phyloP scores from a whole-genome alignment of 306 rosid species.

The Aeschynomene evenia region DNA sequence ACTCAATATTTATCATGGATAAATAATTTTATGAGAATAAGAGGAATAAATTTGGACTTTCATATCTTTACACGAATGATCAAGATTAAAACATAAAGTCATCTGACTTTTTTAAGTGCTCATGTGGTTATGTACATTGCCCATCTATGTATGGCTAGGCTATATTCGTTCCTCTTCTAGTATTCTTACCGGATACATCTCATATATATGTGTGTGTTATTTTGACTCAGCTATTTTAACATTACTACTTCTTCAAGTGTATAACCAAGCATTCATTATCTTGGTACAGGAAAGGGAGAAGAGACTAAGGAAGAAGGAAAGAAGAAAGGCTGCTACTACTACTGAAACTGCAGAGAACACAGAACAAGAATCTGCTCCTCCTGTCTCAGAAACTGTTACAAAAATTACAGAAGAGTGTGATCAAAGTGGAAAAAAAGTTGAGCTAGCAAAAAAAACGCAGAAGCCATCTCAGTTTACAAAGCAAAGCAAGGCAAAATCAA shows the following conservation, averaged over 20 bases:
- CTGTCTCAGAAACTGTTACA: conserved; percentile 37
- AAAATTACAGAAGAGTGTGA: conserved; percentile 41
- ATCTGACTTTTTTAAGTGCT: too few relatives aligned
- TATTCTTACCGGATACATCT: too few relatives aligned
- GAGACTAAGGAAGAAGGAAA: conserved; percentile 70
- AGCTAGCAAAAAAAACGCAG: conserved; percentile 47
- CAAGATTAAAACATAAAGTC: too few relatives aligned
- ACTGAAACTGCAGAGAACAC: conserved; percentile 35
- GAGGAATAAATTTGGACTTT: too few relatives aligned
- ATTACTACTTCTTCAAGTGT: conserved; percentile 5
- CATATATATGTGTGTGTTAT: too few relatives aligned
- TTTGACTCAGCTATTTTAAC: not conserved
- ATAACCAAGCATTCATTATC: conserved; percentile 6
- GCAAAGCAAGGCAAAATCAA: conserved; percentile 58
- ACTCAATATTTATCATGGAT: too few relatives aligned
- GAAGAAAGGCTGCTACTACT: conserved; percentile 46
- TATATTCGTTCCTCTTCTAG: too few relatives aligned
- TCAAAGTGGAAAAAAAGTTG: conserved; percentile 41
- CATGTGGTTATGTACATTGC: too few relatives aligned
- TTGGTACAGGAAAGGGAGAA: conserved; percentile 69
- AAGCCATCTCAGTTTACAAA: conserved; percentile 49
- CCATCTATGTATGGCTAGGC: too few relatives aligned
- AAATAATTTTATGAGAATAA: too few relatives aligned
- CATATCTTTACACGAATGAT: too few relatives aligned
- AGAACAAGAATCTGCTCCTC: conserved; percentile 47